A percentile compares a stretch with the other conserved stretches of the same genome.
Conservation (phyloP, 257 asterid genomes). For the Jacaranda copaia region DNA sequence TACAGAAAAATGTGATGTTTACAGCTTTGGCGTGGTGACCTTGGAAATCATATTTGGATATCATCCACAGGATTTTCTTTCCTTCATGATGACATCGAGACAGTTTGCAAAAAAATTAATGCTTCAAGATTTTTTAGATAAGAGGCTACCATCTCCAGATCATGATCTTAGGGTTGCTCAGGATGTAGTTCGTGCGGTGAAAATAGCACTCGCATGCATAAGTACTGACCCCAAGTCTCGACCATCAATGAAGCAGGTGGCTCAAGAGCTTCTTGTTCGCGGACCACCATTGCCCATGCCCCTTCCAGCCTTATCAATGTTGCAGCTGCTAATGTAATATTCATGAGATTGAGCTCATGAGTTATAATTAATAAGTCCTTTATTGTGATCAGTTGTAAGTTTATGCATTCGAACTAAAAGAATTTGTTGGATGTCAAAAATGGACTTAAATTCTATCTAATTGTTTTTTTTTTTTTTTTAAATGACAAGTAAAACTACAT, state of each 20-base stretch:
- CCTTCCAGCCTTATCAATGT: conserved; percentile 2
- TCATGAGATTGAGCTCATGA: no score
- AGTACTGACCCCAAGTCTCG: conserved; percentile 9
- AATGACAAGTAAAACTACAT: no score
- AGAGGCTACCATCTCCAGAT: conserved; percentile 18
- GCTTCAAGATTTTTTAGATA: conserved; percentile 14
- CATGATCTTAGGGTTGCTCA: not conserved
- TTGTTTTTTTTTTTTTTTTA: no score
- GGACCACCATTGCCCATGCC: conserved; percentile 28
- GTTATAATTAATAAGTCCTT: no score
- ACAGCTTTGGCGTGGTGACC: conserved; percentile 31
- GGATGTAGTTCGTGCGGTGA: not conserved
- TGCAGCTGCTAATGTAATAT: not conserved
- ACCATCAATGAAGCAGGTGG: conserved; percentile 28
- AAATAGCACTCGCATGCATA: conserved; percentile 1
- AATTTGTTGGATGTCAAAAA: no score
- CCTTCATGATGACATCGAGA: not conserved
- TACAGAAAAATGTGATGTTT: conserved; percentile 33
- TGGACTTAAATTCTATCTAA: no score
- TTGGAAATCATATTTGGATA: conserved; percentile 29
- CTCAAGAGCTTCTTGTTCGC: not conserved
- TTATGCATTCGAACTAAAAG: no score
- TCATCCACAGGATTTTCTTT: conserved; percentile 28
- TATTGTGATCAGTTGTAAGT: no score
- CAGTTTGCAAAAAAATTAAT: not conserved